Conservation (phyloP, 2,329 filamentous ascomycete genomes). For the Xylaria hypoxylon region DNA sequence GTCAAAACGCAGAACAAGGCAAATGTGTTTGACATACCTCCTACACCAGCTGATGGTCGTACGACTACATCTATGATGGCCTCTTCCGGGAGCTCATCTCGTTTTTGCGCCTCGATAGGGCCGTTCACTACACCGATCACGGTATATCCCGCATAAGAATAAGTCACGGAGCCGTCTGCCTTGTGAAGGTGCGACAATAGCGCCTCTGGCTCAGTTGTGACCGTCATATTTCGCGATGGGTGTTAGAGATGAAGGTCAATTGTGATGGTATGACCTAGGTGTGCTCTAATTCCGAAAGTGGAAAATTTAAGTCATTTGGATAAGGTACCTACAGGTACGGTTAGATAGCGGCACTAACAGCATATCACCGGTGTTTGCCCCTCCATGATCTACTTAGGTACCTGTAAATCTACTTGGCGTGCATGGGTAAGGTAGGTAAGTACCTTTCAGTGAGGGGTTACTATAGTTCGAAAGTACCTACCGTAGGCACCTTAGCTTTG, state of each 20-base stretch:
- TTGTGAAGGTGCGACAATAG: constrained; percentile 71
- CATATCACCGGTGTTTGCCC: neutral
- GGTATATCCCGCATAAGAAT: constrained; percentile 80
- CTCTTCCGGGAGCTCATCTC: constrained; percentile 93
- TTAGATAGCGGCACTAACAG: neutral
- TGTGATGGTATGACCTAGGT: constrained; percentile 2
- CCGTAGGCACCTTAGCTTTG: constrained; percentile 10
- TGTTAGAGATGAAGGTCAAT: constrained; percentile 7
- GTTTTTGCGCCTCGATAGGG: constrained; percentile 87
- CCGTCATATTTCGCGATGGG: constrained; percentile 56
- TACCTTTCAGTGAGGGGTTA: constrained; percentile 13
- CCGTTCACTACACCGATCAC: constrained; percentile 91
- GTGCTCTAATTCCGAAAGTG: constrained; percentile 30
- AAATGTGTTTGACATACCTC: constrained; percentile 66
- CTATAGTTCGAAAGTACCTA: neutral
- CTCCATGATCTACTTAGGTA: constrained; percentile 1
- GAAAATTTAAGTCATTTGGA: constrained; percentile 23
- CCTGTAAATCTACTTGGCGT: neutral
- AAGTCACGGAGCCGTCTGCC: constrained; percentile 83
- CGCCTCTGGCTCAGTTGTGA: constrained; percentile 61
- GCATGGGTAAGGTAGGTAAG: neutral
- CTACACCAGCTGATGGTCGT: constrained; percentile 84
- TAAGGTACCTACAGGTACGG: neutral
- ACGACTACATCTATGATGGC: constrained; percentile 91
- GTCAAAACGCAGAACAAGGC: constrained; percentile 38